phyloP scores from a whole-genome alignment of 2,329 filamentous ascomycete genomes.

The Erysiphe pulchra region DNA sequence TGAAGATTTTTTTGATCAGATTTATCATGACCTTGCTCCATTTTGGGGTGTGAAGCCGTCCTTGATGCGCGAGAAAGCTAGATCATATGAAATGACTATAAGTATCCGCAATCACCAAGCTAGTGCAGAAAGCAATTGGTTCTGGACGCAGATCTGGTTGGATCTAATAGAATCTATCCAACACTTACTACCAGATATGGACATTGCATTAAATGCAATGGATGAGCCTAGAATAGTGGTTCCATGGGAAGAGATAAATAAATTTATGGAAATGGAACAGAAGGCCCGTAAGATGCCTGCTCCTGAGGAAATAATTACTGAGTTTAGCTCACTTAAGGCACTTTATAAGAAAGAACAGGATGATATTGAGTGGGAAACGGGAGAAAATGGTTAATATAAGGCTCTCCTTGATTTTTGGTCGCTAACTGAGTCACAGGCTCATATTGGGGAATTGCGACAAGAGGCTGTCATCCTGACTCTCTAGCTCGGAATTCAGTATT shows the following conservation, averaged over 20 bases:
- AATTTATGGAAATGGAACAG: constrained; percentile 22
- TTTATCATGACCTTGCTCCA: constrained; percentile 24
- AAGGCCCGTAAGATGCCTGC: constrained; percentile 22
- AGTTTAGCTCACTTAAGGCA: constrained; percentile 20
- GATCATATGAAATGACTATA: constrained; percentile 34
- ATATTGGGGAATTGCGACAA: constrained; percentile 31
- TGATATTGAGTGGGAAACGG: neutral
- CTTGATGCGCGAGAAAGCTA: constrained; percentile 23
- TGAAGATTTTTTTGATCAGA: constrained; percentile 33
- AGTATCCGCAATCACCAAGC: constrained; percentile 27
- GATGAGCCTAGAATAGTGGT: constrained; percentile 37
- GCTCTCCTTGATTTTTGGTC: constrained; percentile 16
- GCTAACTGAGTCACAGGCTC: constrained; percentile 20
- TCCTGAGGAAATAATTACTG: constrained; percentile 25
- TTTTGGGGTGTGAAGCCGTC: constrained; percentile 20
- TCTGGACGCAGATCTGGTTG: constrained; percentile 17
- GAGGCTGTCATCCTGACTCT: constrained; percentile 36
- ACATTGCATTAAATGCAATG: constrained; percentile 38
- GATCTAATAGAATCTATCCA: constrained; percentile 18
- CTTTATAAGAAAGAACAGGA: constrained; percentile 14
- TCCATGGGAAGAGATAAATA: constrained; percentile 27
- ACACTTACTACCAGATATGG: constrained; percentile 31
- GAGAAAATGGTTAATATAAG: neutral
- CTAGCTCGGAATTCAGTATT: constrained; percentile 24
- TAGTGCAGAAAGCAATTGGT: constrained; percentile 18